Percentiles rank a stretch among this genome's conserved stretches.
Evolutionary conservation across 192 early-diverging fungal species (phyloP).

Genomic region (Oehlia diaphana): DNA sequence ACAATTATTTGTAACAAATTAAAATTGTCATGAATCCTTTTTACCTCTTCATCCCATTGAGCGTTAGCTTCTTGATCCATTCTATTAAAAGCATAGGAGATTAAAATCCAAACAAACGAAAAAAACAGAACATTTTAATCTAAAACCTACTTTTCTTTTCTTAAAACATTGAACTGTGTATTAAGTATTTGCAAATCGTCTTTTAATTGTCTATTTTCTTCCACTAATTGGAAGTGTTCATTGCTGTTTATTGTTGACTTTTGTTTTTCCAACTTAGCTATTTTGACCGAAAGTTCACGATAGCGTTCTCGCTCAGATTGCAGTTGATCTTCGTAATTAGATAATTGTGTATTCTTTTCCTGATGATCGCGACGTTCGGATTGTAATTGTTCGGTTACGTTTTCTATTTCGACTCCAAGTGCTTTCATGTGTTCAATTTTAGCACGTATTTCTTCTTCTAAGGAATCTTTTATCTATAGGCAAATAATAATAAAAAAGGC

Average conservation of each 20-base stretch:
- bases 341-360: conserved; percentile 25
- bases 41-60: background rate
- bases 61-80: background rate
- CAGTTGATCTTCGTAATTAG: conserved; percentile 30
- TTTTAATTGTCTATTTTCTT: conserved; percentile 5
- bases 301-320: conserved; percentile 21
- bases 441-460: conserved; percentile 18
- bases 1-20: background rate
- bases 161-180: background rate
- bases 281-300: background rate
- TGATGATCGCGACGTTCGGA: conserved; percentile 31
- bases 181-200: background rate
- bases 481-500: too few species aligned
- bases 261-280: conserved; percentile 13
- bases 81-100: background rate
- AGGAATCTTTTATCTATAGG: conserved; percentile 8
- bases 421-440: conserved; percentile 30
- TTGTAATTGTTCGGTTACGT: conserved; percentile 29
- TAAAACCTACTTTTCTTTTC: background rate
- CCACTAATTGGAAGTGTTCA: background rate
- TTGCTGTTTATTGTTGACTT: background rate
- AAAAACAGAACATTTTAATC: background rate
- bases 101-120: background rate
- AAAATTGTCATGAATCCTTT: background rate
- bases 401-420: conserved; percentile 27